Evolutionary conservation across 352 stramenopile species (phyloP).

Genomic region (Phytophthora hybrid): DNA sequence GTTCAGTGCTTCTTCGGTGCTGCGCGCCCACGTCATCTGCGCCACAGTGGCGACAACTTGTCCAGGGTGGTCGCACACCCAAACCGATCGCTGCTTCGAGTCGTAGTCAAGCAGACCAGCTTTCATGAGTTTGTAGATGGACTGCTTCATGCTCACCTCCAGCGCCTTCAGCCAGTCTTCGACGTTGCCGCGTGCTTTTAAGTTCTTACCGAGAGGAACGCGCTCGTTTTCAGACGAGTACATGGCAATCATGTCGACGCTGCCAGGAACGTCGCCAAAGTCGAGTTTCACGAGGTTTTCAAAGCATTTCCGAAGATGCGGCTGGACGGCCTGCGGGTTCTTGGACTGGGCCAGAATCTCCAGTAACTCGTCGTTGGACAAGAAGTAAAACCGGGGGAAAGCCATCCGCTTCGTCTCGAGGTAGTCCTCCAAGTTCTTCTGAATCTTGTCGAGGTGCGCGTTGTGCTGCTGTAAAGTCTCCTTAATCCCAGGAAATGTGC

Average conservation of each 20-base stretch:
- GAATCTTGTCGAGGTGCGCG: conserved; percentile 89
- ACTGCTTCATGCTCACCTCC: conserved; percentile 92
- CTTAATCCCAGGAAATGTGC: conserved; percentile 81
- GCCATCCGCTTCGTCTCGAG: conserved; percentile 94
- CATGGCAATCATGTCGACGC: conserved; percentile 96
- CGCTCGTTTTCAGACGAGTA: conserved; percentile 91
- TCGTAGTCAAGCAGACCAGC: conserved; percentile 93
- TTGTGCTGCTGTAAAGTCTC: conserved; percentile 90
- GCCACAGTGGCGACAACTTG: conserved; percentile 95
- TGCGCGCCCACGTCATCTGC: conserved; percentile 94
- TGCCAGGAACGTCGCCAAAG: conserved; percentile 79
- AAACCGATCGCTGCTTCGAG: conserved; percentile 77
- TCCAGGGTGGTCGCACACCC: conserved; percentile 91
- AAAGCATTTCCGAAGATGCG: conserved; percentile 95
- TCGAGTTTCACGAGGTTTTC: conserved; percentile 89
- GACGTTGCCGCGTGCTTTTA: conserved; percentile 92
- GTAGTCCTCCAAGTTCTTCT: conserved; percentile 94
- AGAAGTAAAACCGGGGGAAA: conserved; percentile 95
- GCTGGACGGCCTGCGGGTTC: conserved; percentile 94
- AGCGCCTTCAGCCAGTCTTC: conserved; percentile 91
- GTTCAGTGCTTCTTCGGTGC: conserved; percentile 86
- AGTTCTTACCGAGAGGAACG: conserved; percentile 91
- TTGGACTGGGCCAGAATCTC: conserved; percentile 96
- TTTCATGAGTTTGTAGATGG: conserved; percentile 95
- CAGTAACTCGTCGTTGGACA: conserved; percentile 95